These are phyloP conservation scores for Neofusicoccum ribis DNA, from an alignment of 2,329 filamentous ascomycete species.

Conservation along the genomic window DNA sequence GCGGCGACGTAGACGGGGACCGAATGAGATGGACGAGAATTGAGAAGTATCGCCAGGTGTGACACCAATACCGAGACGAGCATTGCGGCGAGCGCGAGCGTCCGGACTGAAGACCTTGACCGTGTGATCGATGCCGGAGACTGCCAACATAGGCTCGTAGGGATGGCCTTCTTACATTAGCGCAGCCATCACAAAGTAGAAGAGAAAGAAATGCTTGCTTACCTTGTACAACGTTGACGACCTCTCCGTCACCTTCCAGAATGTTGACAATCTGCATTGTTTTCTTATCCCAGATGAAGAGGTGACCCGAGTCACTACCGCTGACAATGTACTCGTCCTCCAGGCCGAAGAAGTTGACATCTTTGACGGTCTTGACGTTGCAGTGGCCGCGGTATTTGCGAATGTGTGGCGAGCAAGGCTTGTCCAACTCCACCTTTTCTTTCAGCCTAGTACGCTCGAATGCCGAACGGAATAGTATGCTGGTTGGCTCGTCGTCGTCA, in stretches of 20 bases:
- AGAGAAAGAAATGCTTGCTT: constrained; percentile 20
- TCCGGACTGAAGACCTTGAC: constrained; percentile 70
- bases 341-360: constrained; percentile 67
- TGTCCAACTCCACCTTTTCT: constrained; percentile 54
- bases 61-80: constrained; percentile 60
- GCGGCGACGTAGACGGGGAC: constrained; percentile 22
- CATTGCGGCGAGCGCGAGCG: constrained; percentile 56
- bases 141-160: constrained; percentile 66
- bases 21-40: constrained; percentile 43
- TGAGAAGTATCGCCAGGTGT: constrained; percentile 46
- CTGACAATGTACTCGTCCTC: constrained; percentile 69
- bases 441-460: constrained; percentile 50
- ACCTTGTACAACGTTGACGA: constrained; percentile 70
- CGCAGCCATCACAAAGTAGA: not conserved
- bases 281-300: constrained; percentile 70
- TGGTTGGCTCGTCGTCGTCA: constrained; percentile 35
- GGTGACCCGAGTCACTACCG: constrained; percentile 64
- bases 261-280: constrained; percentile 63
- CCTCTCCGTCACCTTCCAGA: constrained; percentile 65
- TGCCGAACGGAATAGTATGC: constrained; percentile 48
- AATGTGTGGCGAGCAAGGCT: constrained; percentile 58
- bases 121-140: constrained; percentile 67
- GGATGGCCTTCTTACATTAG: constrained; percentile 55
- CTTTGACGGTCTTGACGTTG: constrained; percentile 68
- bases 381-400: constrained; percentile 64